A percentile compares a stretch with the other conserved stretches of the same genome.
Conservation (phyloP, 202 grass and related monocot species). For the Musa balbisiana region DNA sequence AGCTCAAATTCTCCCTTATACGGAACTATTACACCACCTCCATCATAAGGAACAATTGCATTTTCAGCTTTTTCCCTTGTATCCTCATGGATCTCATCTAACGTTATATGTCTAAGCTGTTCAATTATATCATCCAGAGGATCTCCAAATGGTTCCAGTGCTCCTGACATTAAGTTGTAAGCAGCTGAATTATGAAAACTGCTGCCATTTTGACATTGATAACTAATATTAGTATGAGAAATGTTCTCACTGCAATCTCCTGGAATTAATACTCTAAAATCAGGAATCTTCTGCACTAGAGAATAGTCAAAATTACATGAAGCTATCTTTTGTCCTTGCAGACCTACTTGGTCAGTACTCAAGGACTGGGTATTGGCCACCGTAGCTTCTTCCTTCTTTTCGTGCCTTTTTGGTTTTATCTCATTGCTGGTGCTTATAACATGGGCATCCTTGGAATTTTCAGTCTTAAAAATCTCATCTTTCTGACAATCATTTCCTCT, state of each 20-base stretch:
- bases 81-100: constrained; percentile 27
- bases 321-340: constrained; percentile 10
- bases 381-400: constrained; percentile 13
- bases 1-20: constrained; percentile 24
- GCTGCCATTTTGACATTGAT: background rate
- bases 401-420: constrained; percentile 27
- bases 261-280: constrained; percentile 11
- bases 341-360: background rate
- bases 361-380: background rate
- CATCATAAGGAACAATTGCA: constrained; percentile 55
- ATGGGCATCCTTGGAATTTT: constrained; percentile 28
- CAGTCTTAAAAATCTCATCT: constrained; percentile 14
- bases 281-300: background rate
- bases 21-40: constrained; percentile 41
- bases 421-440: constrained; percentile 26
- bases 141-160: constrained; percentile 19
- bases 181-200: background rate
- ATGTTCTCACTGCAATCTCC: background rate
- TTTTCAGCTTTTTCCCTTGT: constrained; percentile 20
- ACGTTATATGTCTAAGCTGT: constrained; percentile 44
- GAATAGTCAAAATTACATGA: background rate
- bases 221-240: background rate
- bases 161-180: constrained; percentile 28
- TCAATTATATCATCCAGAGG: constrained; percentile 51
- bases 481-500: constrained; percentile 12